These are phyloP conservation scores for Babesia divergens DNA, from an alignment of 169 alveolate species.

Conservation along the genomic window DNA sequence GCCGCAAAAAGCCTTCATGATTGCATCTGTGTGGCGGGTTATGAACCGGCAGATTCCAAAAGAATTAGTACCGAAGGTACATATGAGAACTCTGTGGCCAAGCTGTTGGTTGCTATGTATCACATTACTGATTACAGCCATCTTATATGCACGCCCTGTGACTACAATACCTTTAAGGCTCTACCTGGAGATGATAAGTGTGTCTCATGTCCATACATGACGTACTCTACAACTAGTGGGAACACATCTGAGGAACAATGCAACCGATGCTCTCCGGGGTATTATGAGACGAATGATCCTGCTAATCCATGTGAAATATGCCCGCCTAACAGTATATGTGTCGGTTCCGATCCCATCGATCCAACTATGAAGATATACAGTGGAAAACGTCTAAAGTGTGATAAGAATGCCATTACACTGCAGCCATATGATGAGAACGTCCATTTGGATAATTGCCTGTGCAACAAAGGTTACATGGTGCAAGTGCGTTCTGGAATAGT, in stretches of 20 bases:
- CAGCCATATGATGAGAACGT: conserved; percentile 67
- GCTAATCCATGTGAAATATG: conserved; percentile 65
- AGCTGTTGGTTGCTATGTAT: not conserved
- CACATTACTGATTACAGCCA: not conserved
- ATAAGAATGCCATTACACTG: conserved; percentile 65
- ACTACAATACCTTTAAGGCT: conserved; percentile 30
- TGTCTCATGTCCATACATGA: conserved; percentile 38
- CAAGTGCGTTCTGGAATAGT: conserved; percentile 16
- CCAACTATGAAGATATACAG: conserved; percentile 31
- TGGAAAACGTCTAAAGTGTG: conserved; percentile 71
- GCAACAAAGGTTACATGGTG: conserved; percentile 63
- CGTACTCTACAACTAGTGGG: conserved; percentile 31
- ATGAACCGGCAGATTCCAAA: conserved; percentile 38
- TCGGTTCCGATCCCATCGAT: conserved; percentile 69
- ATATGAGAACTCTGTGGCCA: not conserved
- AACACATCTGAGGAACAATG: conserved; percentile 34
- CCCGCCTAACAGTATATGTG: conserved; percentile 72
- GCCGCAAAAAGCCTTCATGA: conserved; percentile 57
- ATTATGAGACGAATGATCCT: conserved; percentile 49
- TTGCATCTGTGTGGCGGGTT: conserved; percentile 73
- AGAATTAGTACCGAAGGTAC: not conserved
- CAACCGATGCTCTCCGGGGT: conserved; percentile 65
- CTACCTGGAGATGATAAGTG: conserved; percentile 2
- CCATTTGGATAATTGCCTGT: conserved; percentile 67
- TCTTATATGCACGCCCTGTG: conserved; percentile 45